These are phyloP conservation scores for Rhodotorula sp. DNA, from an alignment of 1,284 basidiomycete species.

Conservation along the genomic window DNA sequence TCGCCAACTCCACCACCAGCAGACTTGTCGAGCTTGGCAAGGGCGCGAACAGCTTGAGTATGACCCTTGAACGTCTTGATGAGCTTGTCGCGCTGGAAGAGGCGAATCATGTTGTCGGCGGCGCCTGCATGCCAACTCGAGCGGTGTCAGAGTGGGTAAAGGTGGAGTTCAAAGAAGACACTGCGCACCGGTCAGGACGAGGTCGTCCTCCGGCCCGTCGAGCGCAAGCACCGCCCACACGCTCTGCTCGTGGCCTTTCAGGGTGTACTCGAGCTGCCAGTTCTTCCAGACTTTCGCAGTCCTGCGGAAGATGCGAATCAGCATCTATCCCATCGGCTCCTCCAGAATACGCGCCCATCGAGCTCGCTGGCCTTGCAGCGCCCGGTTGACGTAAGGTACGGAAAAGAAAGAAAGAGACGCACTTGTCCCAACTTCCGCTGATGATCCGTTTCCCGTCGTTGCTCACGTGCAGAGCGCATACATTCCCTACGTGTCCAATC, in stretches of 20 bases:
- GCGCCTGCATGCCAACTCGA: constrained; percentile 60
- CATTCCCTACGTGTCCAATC: constrained; percentile 80
- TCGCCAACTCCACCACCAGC: constrained; percentile 45
- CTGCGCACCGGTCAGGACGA: constrained; percentile 68
- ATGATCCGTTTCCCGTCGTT: constrained; percentile 72
- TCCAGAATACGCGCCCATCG: too few species aligned
- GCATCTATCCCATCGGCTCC: background rate
- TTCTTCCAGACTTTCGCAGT: constrained; percentile 92
- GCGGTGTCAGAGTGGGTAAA: background rate
- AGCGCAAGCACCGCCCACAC: constrained; percentile 91
- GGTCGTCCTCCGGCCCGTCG: constrained; percentile 59
- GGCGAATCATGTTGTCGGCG: constrained; percentile 89
- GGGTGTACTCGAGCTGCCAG: constrained; percentile 64
- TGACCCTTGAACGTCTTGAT: constrained; percentile 79
- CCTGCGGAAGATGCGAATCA: constrained; percentile 52
- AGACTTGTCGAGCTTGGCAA: constrained; percentile 65
- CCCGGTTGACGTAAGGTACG: too few species aligned
- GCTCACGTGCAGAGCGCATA: constrained; percentile 78
- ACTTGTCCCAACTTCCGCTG: constrained; percentile 98
- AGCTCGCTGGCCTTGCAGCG: too few species aligned
- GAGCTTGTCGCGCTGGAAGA: constrained; percentile 68
- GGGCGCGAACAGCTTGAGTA: constrained; percentile 81
- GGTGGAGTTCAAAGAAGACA: background rate
- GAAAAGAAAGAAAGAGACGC: constrained; percentile 46
- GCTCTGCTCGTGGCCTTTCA: constrained; percentile 83